Base-by-base conservation (phyloP, 306 rosid genomes). In the Senna tora region DNA sequence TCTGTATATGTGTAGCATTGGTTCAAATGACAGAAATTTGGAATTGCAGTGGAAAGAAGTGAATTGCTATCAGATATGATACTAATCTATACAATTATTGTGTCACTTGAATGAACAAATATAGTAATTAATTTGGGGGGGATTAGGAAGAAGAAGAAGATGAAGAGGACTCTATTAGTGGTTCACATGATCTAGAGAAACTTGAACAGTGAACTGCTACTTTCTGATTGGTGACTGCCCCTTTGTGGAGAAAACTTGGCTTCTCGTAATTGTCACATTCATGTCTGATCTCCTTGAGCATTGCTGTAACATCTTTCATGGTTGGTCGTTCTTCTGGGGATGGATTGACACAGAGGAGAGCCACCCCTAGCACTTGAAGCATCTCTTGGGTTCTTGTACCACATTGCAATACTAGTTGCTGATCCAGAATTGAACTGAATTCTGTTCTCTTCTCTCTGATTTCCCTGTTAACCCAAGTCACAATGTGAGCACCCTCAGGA, bases 341-440 rank as follows among this genome's bases (percentile, higher is more conserved):
- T 14, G 87, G 78, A 84, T 91, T 89, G 71, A 91, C 87, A 58
- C 97, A 94, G 6, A 94, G 88, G 67, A 91, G 87, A 77, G 98
- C 95, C 71, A 94, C 95, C 28, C 97, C 97, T 22, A 91, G 87
- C 36, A 90, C 97, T 79, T 93, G 98, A 80, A 93, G 84, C 97
- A 93, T 93, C 81, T 93, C 94, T 25, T 76, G 88, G n/a, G 81
- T 90, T 72, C 88, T 84, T n/a, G 93, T 89, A 69, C 98, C 98
- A 39, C 89, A 90, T 49, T 82, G 84, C 72, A 83, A 41, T 16
- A 89, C 71, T 65, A 93, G 74, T 53, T 90, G 89, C 78, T 84
- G 96, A 63, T 93, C 98, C 51, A 93, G 87, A 69, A 93, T 82
- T 4, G 88, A 71, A 46, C 88, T 51, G 58, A 81, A 81, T 28